A percentile compares a stretch with the other conserved stretches of the same genome.
Conservation (phyloP, 768 basidiomycete genomes). For the Pilatotrama ljubarskyi region DNA sequence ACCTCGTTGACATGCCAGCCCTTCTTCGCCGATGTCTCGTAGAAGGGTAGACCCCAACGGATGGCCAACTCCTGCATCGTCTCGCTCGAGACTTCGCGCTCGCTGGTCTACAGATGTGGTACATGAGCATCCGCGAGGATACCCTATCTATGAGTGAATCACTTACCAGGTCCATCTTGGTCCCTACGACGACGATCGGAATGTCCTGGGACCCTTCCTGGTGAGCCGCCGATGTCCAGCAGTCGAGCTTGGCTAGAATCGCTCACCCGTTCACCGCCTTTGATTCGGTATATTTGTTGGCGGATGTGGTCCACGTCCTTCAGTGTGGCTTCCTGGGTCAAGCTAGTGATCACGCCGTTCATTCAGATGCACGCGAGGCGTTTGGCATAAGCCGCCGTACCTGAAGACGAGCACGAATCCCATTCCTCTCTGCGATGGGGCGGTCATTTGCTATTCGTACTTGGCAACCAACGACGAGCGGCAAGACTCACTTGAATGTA, state of each 20-base stretch:
- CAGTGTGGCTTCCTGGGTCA: slow-evolving; percentile 80
- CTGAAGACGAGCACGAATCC: slow-evolving; percentile 87
- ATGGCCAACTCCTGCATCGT: slow-evolving; percentile 65
- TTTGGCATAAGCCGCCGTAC: slow-evolving; percentile 33
- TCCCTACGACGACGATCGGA: slow-evolving; percentile 86
- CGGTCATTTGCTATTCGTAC: neutral
- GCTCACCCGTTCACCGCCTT: slow-evolving; percentile 63
- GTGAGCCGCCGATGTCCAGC: neutral
- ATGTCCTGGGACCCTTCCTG: slow-evolving; percentile 43
- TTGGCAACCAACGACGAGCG: neutral
- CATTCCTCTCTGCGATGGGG: slow-evolving; percentile 52
- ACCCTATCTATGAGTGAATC: neutral
- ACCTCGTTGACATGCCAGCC: slow-evolving; percentile 81
- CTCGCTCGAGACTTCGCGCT: slow-evolving; percentile 71
- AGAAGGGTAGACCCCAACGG: slow-evolving; percentile 74
- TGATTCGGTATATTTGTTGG: slow-evolving; percentile 79
- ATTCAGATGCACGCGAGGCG: neutral
- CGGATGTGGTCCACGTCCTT: slow-evolving; percentile 79
- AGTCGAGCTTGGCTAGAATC: neutral
- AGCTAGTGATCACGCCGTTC: slow-evolving; percentile 40
- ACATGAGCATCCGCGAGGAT: neutral
- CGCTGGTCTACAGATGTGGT: slow-evolving; percentile 41
- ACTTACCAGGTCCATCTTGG: slow-evolving; percentile 73
- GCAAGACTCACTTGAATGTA: slow-evolving; percentile 67
- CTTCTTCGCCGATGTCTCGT: slow-evolving; percentile 86